Base-by-base conservation (phyloP, 345 rosid species). In the Hibiscus mutabilis region DNA sequence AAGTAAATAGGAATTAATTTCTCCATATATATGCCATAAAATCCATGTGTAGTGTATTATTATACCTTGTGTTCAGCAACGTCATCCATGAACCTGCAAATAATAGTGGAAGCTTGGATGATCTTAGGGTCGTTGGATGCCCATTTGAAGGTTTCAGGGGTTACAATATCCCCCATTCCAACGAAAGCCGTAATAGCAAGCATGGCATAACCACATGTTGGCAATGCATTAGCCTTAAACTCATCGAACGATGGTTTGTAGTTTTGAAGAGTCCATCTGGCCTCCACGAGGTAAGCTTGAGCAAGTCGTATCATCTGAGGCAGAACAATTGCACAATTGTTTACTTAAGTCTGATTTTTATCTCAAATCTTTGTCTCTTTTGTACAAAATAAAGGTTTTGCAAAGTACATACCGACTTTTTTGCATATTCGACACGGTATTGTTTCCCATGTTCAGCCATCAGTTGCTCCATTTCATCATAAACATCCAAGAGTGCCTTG, bases 1-100 rank as follows among this genome's bases (percentile, higher is more conserved):
- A 8, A 51, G 2, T 3, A 51, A 51, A 51, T 5, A 5, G 1
- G 16, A 51, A 16, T 51, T 5, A 51, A 15, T 51, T 7, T 1
- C 1, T 16, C 19, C 16, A 4, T 15, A n/a, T 51, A 51, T 51
- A 1, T n/a, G n/a, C n/a, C n/a, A n/a, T n/a, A n/a, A n/a, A n/a
- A n/a, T n/a, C n/a, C n/a, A n/a, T n/a, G n/a, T n/a, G n/a, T n/a
- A n/a, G n/a, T n/a, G n/a, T n/a, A n/a, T n/a, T 51, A 51, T 51
- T 2, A 49, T 73, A 74, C 77, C 73, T 75, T 61, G 64, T 75
- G 60, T 7, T 73, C 64, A 0, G 53, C 71, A 6, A 81, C 37
- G 8, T 79, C 86, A 62, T 75, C 75, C 78, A 79, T 73, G 58
- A 81, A 79, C 22, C 84, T 71, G n/a, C 77, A 60, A 14, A 77